phyloP scores from a whole-genome alignment of 1,284 basidiomycete genomes.

The Ceratobasidium sp. region DNA sequence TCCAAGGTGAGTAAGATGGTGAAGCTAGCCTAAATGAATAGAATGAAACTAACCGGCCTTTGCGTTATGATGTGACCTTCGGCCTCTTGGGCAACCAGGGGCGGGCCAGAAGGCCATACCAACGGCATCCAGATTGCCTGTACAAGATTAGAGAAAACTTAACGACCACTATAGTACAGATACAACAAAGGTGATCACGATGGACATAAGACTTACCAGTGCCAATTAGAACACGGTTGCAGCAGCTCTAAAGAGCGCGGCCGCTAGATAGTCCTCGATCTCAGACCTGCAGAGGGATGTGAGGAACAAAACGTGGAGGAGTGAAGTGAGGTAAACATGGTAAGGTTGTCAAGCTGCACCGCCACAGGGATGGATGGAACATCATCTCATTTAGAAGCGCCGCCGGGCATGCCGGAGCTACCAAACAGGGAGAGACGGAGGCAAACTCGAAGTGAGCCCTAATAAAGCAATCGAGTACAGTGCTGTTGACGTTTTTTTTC shows the following conservation, averaged over 20 bases:
- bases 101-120: neutral
- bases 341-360: constrained; percentile 9
- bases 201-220: neutral
- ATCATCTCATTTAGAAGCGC: constrained; percentile 20
- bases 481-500: no score
- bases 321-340: constrained; percentile 10
- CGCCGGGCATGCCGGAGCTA: neutral
- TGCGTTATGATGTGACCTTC: neutral
- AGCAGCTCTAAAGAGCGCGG: neutral
- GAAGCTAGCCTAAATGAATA: neutral
- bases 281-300: neutral
- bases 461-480: no score
- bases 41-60: neutral
- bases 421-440: neutral
- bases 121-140: neutral
- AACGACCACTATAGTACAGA: neutral
- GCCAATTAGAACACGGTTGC: neutral
- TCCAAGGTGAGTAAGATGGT: neutral
- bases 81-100: neutral
- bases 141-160: neutral
- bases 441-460: no score
- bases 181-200: neutral
- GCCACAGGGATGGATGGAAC: constrained; percentile 2
- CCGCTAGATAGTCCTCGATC: neutral
- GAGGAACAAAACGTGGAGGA: neutral